A percentile compares a stretch with the other conserved stretches of the same genome.
Evolutionary conservation across 2,329 filamentous ascomycete species (phyloP).

Genomic region (Curvularia spicifera): DNA sequence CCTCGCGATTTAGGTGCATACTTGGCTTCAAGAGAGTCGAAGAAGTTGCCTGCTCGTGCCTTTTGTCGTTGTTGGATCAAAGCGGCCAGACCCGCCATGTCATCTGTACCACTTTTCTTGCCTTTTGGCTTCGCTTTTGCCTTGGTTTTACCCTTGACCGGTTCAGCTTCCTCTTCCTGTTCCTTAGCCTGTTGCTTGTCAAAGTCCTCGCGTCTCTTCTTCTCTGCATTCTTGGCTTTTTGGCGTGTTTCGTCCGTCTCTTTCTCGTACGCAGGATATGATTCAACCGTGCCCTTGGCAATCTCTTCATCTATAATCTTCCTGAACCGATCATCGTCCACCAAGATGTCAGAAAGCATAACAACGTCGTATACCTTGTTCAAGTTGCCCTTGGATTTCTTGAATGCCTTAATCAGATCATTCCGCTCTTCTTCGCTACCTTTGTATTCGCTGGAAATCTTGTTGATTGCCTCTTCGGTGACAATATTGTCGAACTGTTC

Average conservation of each 20-base stretch:
- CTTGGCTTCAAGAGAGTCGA: conserved; percentile 44
- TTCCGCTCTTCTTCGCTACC: conserved; percentile 81
- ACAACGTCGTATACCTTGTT: conserved; percentile 78
- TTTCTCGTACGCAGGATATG: conserved; percentile 71
- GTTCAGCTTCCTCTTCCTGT: conserved; percentile 62
- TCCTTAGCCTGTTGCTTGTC: conserved; percentile 58
- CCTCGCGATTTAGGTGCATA: conserved; percentile 49
- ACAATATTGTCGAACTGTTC: conserved; percentile 81
- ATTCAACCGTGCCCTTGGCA: conserved; percentile 67
- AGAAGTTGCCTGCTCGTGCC: conserved; percentile 44
- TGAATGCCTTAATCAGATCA: conserved; percentile 79
- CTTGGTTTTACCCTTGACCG: conserved; percentile 38
- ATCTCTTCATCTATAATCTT: conserved; percentile 83
- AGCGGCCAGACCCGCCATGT: conserved; percentile 47
- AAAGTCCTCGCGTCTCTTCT: conserved; percentile 49
- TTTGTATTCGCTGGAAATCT: conserved; percentile 81
- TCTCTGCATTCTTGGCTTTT: conserved; percentile 44
- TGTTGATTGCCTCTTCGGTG: conserved; percentile 73
- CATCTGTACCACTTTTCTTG: conserved; percentile 41
- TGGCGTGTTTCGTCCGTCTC: conserved; percentile 58
- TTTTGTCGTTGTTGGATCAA: conserved; percentile 48
- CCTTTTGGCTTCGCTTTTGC: conserved; percentile 55
- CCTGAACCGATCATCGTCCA: conserved; percentile 86
- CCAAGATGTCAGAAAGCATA: conserved; percentile 82
- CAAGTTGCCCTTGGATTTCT: conserved; percentile 75